These are phyloP conservation scores for Moringa oleifera DNA, from an alignment of 345 rosid genomes.

Conservation along the genomic window DNA sequence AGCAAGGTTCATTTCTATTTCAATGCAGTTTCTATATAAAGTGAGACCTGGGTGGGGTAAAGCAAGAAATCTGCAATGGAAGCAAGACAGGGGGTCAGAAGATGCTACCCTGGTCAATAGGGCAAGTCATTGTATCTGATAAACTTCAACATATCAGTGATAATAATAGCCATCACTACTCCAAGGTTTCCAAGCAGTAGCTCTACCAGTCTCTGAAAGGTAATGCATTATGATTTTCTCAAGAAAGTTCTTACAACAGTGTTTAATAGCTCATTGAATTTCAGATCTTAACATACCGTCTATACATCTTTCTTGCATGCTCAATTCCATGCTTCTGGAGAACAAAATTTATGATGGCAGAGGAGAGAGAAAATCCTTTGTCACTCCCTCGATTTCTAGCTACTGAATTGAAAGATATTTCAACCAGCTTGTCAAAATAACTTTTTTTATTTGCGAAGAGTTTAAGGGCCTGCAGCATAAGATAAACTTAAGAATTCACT, in stretches of 20 bases:
- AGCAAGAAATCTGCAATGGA: slow-evolving; percentile 60
- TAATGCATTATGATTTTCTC: not conserved
- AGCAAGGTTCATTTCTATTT: slow-evolving; percentile 65
- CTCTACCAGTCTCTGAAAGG: not conserved
- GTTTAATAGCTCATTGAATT: not conserved
- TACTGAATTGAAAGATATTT: slow-evolving; percentile 49
- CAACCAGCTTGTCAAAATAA: slow-evolving; percentile 64
- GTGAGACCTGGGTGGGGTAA: slow-evolving; percentile 73
- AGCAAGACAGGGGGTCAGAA: slow-evolving; percentile 6
- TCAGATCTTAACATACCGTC: slow-evolving; percentile 39
- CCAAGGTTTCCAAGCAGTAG: too few species aligned
- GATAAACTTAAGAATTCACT: not conserved
- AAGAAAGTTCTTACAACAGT: not conserved
- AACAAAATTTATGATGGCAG: slow-evolving; percentile 48
- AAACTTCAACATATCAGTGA: too few species aligned
- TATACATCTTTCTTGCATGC: slow-evolving; percentile 56
- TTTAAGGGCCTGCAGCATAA: slow-evolving; percentile 57
- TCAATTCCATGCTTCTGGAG: slow-evolving; percentile 59
- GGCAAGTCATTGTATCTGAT: too few species aligned
- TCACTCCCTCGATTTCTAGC: slow-evolving; percentile 56
- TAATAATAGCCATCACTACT: too few species aligned
- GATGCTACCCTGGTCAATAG: not conserved
- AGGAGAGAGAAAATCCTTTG: slow-evolving; percentile 60
- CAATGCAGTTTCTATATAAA: slow-evolving; percentile 64
- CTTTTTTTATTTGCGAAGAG: slow-evolving; percentile 40